Base-by-base conservation (phyloP, 1,139 yeast species). In the Arxiozyma slooffiae region DNA sequence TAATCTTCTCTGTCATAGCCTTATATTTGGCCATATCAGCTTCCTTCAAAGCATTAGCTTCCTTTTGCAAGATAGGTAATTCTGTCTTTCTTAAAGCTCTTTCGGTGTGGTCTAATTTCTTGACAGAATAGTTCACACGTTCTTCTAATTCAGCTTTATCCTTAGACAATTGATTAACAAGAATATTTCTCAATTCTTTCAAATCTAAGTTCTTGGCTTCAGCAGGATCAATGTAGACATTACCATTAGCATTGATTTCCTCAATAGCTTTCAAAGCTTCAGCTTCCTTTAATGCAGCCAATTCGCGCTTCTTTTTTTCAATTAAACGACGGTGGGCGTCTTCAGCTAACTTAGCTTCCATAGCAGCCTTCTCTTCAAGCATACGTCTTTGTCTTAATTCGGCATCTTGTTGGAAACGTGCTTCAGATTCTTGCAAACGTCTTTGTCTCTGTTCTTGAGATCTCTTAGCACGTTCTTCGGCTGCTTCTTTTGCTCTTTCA, bases 31-130 rank as follows among this genome's bases (percentile, higher is more conserved):
- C 77, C 56, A 69, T 60, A 67, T 90, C 97, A 56, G 74, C 73
- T 44, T 72, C 80, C 67, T 76, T 76, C 71, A 88, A 94, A 48
- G 68, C 67, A 55, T 78, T 82, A 45, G 92, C 88, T 63, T 90
- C 97, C 66, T 81, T 77, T 58, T 78, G 80, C 71, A 90, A 78
- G 56, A 83, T 68, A 60, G 86, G 83, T 63, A 86, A 75, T 71
- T 92, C 97, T 63, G 76, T 85, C 67, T 82, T 78, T 75, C 98
- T 84, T 69, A 78, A 80, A 16, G 98, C 97, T 72, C 99, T 85
- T 75, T 92, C 97, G 56, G 82, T 73, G 69, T 92, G 92, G 70
- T 92, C 98, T 59, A 77, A 72, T 69, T 81, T 83, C 73, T 88
- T 88, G 58, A 90, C 78, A 44, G 85, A 74, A 26, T 72, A 67